Percentiles rank a stretch among this genome's conserved stretches.
Conservation (phyloP, 2,329 filamentous ascomycete species). For the Fusarium acutatum region DNA sequence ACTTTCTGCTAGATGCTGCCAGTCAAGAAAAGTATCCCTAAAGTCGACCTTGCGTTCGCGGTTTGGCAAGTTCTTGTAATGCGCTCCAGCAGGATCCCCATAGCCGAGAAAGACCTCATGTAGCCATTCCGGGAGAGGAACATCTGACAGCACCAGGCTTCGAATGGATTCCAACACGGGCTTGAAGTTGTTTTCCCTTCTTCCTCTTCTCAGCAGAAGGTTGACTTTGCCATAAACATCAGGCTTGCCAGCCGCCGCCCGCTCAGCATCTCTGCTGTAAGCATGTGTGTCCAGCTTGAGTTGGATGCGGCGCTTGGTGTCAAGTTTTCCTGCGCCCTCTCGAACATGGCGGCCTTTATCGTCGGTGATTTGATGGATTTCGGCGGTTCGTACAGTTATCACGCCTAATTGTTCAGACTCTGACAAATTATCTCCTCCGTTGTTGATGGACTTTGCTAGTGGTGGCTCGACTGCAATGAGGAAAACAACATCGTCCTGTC, state of each 20-base stretch:
- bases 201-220: conserved; percentile 81
- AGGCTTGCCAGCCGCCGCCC: conserved; percentile 69
- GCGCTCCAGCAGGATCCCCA: conserved; percentile 88
- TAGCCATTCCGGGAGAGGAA: conserved; percentile 88
- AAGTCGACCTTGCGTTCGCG: conserved; percentile 84
- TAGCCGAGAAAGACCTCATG: conserved; percentile 98
- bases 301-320: conserved; percentile 76
- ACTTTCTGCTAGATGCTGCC: conserved; percentile 91
- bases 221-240: conserved; percentile 89
- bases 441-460: conserved; percentile 59
- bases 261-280: conserved; percentile 80
- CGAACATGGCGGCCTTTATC: conserved; percentile 80
- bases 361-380: conserved; percentile 86
- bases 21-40: conserved; percentile 93
- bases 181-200: conserved; percentile 97
- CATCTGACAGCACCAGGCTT: conserved; percentile 82
- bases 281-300: conserved; percentile 81
- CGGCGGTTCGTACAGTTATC: conserved; percentile 78
- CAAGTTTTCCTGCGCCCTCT: conserved; percentile 66
- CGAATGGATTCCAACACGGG: conserved; percentile 92
- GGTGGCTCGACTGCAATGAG: conserved; percentile 78
- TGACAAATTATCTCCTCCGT: conserved; percentile 56
- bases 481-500: conserved; percentile 89
- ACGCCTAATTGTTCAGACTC: conserved; percentile 72
- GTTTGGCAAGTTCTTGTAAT: conserved; percentile 83